Conservation (phyloP, 2,329 filamentous ascomycete species). For the Hypoxylon sp. region DNA sequence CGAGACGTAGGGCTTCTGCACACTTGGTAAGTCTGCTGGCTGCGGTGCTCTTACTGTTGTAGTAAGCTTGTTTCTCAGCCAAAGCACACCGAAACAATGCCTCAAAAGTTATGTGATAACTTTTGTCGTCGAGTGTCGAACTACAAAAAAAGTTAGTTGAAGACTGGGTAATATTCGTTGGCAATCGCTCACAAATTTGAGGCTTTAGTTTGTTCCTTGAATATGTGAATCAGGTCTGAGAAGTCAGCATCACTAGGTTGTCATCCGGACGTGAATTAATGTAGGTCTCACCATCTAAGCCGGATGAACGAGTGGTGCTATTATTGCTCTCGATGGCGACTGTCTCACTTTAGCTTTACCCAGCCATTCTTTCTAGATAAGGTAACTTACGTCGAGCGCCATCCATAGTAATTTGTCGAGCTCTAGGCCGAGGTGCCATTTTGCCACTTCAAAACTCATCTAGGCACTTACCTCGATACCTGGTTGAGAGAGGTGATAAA, state of each 20-base stretch:
- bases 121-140: conserved; percentile 75
- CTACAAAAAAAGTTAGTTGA: conserved; percentile 35
- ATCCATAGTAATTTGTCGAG: conserved; percentile 50
- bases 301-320: conserved; percentile 47
- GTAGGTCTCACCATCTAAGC: conserved; percentile 49
- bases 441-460: conserved; percentile 28
- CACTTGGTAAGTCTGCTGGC: conserved; percentile 75
- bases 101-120: conserved; percentile 87
- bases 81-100: conserved; percentile 79
- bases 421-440: conserved; percentile 50
- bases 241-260: conserved; percentile 11
- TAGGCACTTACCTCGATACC: not conserved
- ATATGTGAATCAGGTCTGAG: conserved; percentile 52
- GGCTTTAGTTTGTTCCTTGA: conserved; percentile 50
- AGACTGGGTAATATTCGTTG: not conserved
- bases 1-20: conserved; percentile 78
- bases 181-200: conserved; percentile 48
- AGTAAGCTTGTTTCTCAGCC: conserved; percentile 76
- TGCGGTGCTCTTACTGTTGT: conserved; percentile 64
- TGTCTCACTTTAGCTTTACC: conserved; percentile 43
- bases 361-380: not conserved
- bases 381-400: conserved; percentile 48
- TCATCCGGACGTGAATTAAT: conserved; percentile 3
- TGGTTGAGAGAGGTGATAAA: conserved; percentile 8
- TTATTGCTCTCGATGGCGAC: conserved; percentile 50